phyloP scores from a whole-genome alignment of 768 basidiomycete species.

The Naganishia randhawae region DNA sequence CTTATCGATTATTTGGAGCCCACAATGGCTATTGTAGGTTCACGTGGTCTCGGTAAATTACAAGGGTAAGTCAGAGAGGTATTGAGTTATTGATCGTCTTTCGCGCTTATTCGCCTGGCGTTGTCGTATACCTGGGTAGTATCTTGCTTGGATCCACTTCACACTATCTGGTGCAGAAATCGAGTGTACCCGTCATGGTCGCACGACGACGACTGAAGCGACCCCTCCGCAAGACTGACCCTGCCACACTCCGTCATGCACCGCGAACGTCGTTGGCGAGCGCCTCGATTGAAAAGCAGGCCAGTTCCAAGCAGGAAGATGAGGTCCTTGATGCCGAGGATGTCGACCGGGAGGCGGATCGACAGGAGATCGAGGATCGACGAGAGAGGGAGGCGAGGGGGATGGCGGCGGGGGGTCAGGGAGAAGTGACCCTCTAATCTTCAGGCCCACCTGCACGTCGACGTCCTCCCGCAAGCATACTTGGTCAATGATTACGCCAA shows the following conservation, averaged over 20 bases:
- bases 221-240: conserved; percentile 63
- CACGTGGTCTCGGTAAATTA: conserved; percentile 79
- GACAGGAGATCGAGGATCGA: conserved; percentile 27
- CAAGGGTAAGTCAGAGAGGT: conserved; percentile 63
- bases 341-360: conserved; percentile 55
- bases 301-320: conserved; percentile 71
- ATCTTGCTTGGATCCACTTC: conserved; percentile 92
- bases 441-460: background rate
- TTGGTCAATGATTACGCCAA: background rate
- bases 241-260: conserved; percentile 62
- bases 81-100: background rate
- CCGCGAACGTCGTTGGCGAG: conserved; percentile 79
- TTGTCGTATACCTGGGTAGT: conserved; percentile 52
- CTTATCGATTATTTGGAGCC: conserved; percentile 83
- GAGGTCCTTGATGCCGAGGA: conserved; percentile 58
- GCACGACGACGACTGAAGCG: conserved; percentile 85
- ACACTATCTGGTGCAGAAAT: conserved; percentile 75
- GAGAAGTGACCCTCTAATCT: conserved; percentile 8
- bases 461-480: background rate
- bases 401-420: conserved; percentile 7
- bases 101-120: background rate
- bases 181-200: conserved; percentile 94
- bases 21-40: conserved; percentile 89
- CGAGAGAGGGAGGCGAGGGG: conserved; percentile 12
- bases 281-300: conserved; percentile 78